Evolutionary conservation across 148 eudicot genomes (phyloP).

Genomic region (Rhododendron mucronatum): DNA sequence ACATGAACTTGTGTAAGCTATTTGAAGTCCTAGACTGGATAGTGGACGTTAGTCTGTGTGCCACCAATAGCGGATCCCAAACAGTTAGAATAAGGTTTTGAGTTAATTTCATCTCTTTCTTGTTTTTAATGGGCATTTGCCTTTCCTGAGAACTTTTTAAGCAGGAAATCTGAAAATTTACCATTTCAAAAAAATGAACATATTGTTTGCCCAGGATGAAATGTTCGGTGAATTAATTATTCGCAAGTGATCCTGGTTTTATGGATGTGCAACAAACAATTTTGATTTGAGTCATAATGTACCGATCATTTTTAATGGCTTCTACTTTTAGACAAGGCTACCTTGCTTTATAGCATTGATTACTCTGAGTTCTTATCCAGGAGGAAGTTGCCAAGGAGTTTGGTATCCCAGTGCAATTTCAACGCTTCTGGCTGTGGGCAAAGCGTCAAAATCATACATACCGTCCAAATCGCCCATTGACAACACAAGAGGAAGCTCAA

Average conservation of each 20-base stretch:
- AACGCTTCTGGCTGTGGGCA: slow-evolving; percentile 97
- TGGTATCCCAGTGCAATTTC: slow-evolving; percentile 86
- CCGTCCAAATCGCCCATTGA: slow-evolving; percentile 91
- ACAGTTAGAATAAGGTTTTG: background rate
- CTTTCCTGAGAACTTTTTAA: background rate
- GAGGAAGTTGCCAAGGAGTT: slow-evolving; percentile 91
- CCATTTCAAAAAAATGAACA: background rate
- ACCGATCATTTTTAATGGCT: too few relatives aligned
- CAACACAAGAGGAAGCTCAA: slow-evolving; percentile 62
- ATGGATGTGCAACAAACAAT: background rate
- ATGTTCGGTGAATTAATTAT: background rate
- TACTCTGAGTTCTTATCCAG: slow-evolving; percentile 24
- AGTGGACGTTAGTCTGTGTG: background rate
- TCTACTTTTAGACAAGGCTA: background rate
- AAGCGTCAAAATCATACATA: slow-evolving; percentile 92
- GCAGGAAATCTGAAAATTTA: slow-evolving; percentile 5
- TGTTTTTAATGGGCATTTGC: background rate
- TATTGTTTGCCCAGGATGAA: background rate
- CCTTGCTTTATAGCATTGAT: background rate
- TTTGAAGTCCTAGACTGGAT: background rate
- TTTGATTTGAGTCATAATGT: background rate
- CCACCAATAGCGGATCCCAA: background rate
- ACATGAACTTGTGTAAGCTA: background rate
- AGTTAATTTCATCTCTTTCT: background rate
- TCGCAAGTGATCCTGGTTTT: background rate